Base-by-base conservation (phyloP, 805 yeast genomes). In the Crinitomyces ghanaensis region DNA sequence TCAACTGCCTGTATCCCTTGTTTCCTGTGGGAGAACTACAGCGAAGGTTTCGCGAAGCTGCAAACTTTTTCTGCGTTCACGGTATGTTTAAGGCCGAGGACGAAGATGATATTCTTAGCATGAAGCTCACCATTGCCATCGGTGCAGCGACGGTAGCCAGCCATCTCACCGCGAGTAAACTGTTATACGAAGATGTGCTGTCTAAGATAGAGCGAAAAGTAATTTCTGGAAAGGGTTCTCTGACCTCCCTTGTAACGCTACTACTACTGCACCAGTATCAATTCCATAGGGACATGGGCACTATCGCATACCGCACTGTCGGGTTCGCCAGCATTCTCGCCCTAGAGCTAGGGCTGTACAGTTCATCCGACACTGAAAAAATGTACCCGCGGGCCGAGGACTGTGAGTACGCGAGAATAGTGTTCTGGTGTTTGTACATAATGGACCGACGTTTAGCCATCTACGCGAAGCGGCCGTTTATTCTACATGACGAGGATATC, bases 361-460 rank as follows among this genome's bases (percentile, higher is more conserved):
- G 34, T 22, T 22, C 30, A 5, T 28, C 34, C 9, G 46, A 42
- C 14, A 21, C 37, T 30, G 38, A 37, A 19, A 29, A 22, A 26
- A 26, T 21, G 19, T 37, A 35, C 21, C 34, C 41, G 2, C 37
- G 30, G 24, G 38, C 28, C 4, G 33, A 25, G 15, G 43, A 40
- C 14, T 28, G 39, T 15, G 48, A 48, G 26, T 26, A 42, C 18
- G 31, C 34, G 12, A 33, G 46, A 6, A 26, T 31, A n/a, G 26
- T 48, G 15, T 47, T 47, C 33, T 48, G 52, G 52, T 43, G 42
- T 16, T 19, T 47, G 8, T 48, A 45, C 30, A 41, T 42, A n/a
- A 33, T 44, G 31, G 52, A 48, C 20, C 39, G 51, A 6, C 35
- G 49, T 4, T 13, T 47, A 22, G 34, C 51, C 5, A 31, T 42